These are phyloP conservation scores for Pyrrhoderma lamaoense DNA, from an alignment of 1,284 basidiomycete species.

Conservation along the genomic window DNA sequence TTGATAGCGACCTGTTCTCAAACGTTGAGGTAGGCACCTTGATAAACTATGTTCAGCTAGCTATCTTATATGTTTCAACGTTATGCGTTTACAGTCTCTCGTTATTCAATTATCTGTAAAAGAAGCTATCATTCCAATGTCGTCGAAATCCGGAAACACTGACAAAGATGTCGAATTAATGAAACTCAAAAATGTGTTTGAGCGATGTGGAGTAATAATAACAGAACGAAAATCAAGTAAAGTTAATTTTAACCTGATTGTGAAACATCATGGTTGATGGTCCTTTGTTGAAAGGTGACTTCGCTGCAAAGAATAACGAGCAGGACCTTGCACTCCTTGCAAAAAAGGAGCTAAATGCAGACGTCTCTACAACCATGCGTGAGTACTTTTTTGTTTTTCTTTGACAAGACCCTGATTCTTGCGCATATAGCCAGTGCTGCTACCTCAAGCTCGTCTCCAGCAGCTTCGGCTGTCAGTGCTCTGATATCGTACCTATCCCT, in stretches of 20 bases:
- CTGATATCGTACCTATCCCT: slow-evolving; percentile 81
- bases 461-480: slow-evolving; percentile 77
- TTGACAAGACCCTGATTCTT: background rate
- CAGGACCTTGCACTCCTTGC: slow-evolving; percentile 79
- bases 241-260: slow-evolving; percentile 21
- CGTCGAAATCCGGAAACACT: slow-evolving; percentile 59
- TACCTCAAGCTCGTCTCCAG: slow-evolving; percentile 41
- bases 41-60: slow-evolving; percentile 73
- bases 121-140: slow-evolving; percentile 74
- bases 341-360: slow-evolving; percentile 37
- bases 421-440: slow-evolving; percentile 27
- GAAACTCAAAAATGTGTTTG: slow-evolving; percentile 79
- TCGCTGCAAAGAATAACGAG: slow-evolving; percentile 72
- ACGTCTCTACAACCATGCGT: slow-evolving; percentile 43
- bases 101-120: slow-evolving; percentile 96
- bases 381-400: slow-evolving; percentile 21
- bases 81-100: slow-evolving; percentile 57
- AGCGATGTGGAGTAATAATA: slow-evolving; percentile 86
- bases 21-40: slow-evolving; percentile 74
- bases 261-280: background rate
- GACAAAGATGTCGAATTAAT: slow-evolving; percentile 82
- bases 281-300: slow-evolving; percentile 75
- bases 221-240: slow-evolving; percentile 82
- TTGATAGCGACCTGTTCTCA: slow-evolving; percentile 93
- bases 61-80: background rate